Percentiles rank a stretch among this genome's conserved stretches.
phyloP scores from a whole-genome alignment of 371 early-diverging fungal genomes.

The Umbelopsis sp. region DNA sequence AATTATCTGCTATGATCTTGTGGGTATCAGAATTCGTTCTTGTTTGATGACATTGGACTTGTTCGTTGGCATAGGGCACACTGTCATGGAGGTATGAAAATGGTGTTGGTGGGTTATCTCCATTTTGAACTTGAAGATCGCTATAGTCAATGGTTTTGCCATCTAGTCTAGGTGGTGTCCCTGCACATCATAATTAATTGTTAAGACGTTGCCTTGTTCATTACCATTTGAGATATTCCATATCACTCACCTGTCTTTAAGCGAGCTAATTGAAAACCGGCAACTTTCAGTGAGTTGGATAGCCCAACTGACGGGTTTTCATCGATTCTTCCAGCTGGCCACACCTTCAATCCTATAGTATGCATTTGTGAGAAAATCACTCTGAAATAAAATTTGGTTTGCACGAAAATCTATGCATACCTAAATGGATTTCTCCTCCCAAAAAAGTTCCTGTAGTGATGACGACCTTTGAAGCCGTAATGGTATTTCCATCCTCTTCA shows the following conservation, averaged over 20 bases:
- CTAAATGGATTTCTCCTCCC: slow-evolving; percentile 84
- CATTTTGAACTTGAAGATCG: slow-evolving; percentile 65
- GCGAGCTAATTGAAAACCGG: slow-evolving; percentile 77
- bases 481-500: slow-evolving; percentile 66
- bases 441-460: slow-evolving; percentile 89
- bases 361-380: neutral
- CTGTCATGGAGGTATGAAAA: slow-evolving; percentile 76
- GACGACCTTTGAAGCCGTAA: slow-evolving; percentile 73
- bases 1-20: slow-evolving; percentile 69
- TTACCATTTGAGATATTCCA: neutral
- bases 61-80: slow-evolving; percentile 65
- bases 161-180: slow-evolving; percentile 83
- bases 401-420: slow-evolving; percentile 21
- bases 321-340: slow-evolving; percentile 80
- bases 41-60: slow-evolving; percentile 81
- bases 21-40: slow-evolving; percentile 74
- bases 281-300: slow-evolving; percentile 72
- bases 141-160: slow-evolving; percentile 77
- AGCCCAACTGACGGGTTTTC: slow-evolving; percentile 80
- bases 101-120: slow-evolving; percentile 77
- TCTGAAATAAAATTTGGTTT: neutral
- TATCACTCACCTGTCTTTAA: slow-evolving; percentile 70
- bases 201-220: neutral
- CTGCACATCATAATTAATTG: slow-evolving; percentile 25
- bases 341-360: slow-evolving; percentile 62